Base-by-base conservation (phyloP, 805 yeast species). In the Saccharomyces kudriavzevii region DNA sequence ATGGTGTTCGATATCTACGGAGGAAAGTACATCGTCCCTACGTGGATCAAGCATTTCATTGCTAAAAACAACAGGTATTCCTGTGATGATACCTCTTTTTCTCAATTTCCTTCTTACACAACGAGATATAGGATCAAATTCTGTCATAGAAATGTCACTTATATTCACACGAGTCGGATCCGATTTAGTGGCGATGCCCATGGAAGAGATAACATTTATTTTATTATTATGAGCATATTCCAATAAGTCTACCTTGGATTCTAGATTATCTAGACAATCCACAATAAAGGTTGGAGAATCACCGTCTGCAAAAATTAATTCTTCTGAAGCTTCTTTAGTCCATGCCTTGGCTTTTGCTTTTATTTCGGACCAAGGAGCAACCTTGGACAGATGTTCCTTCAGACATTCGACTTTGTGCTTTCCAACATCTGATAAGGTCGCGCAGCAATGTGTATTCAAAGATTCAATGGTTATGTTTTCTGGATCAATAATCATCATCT, bases 121-220 rank as follows among this genome's bases (percentile, higher is more conserved):
- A 58, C 92, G 79, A 13, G 96, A 85, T 54, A 90, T 74, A 11
- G 96, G 90, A 66, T 90, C 97, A 68, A 91, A 97, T 61, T 85
- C 89, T 0, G 97, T 86, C 54, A 78, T 80, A 45, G 91, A 83
- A 52, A 90, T 81, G 68, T 90, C 97, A 29, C 88, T 87, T 47
- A 90, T 77, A 64, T 87, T 85, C 52, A 90, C 80, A 62, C 96
- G 75, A 5, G 96, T 84, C 6, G 97, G 91, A 66, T 90, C 97
- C 40, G 92, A 83, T 67, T 90, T 90, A 64, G 96, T 86, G 5
- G 96, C 95, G 1, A 97, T 96, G n/a, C 97, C 97, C 80, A 92
- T 92, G 1, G 96, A 85, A 9, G 92, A 82, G 27, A 91, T 77
- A 26, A 89, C 86, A n/a, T 78, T 78, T 28, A 90, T 63, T 1